Percentiles rank a stretch among this genome's conserved stretches.
These are phyloP conservation scores for Cyberlindnera americana DNA, from an alignment of 805 yeast species.

Conservation along the genomic window DNA sequence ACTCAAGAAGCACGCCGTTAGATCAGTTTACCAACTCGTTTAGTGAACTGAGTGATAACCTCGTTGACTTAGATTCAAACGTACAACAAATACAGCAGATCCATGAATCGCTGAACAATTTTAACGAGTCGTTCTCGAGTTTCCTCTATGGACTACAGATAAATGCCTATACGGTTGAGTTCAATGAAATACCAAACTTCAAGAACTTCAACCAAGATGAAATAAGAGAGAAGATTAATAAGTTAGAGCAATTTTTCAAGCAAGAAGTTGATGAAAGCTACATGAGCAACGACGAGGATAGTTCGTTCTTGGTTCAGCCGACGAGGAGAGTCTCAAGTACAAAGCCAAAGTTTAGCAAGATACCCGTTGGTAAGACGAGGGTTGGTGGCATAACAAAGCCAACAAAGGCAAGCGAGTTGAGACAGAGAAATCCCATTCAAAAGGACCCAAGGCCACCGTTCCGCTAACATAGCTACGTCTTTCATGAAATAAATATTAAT, in stretches of 20 bases:
- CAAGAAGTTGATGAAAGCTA: constrained; percentile 28
- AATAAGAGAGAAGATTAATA: constrained; percentile 18
- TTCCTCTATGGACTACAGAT: constrained; percentile 76
- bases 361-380: constrained; percentile 12
- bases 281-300: constrained; percentile 31
- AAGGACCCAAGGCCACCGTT: constrained; percentile 26
- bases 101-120: constrained; percentile 57
- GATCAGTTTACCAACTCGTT: constrained; percentile 41
- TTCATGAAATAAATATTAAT: too few relatives aligned
- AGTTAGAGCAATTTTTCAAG: constrained; percentile 20
- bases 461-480: constrained; percentile 14
- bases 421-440: constrained; percentile 14
- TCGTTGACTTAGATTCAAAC: constrained; percentile 55
- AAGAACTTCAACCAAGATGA: constrained; percentile 18
- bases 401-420: constrained; percentile 23
- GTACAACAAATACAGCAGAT: constrained; percentile 53
- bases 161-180: constrained; percentile 87
- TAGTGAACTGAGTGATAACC: constrained; percentile 43
- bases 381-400: constrained; percentile 20
- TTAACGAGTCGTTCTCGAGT: constrained; percentile 77
- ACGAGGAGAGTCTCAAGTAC: constrained; percentile 2
- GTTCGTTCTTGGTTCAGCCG: constrained; percentile 30
- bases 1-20: constrained; percentile 37
- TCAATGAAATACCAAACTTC: constrained; percentile 30
- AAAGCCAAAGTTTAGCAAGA: constrained; percentile 5